A percentile compares a stretch with the other conserved stretches of the same genome.
Conservation (phyloP, 192 early-diverging fungal genomes). For the Entrophospora sp. region DNA sequence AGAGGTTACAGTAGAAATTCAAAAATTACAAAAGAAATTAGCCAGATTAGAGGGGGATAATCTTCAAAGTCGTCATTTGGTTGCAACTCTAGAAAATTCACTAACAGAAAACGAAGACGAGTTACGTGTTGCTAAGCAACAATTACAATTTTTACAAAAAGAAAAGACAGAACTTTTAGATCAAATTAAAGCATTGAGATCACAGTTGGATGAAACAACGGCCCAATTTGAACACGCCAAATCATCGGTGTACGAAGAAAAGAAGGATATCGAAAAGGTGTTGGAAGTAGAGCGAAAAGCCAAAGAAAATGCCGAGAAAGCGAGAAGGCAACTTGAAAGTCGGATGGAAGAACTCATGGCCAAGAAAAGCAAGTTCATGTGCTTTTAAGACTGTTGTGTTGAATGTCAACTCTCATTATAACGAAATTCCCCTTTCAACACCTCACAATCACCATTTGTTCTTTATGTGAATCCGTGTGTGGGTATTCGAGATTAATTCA, state of each 20-base stretch:
- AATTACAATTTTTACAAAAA: conserved; percentile 25
- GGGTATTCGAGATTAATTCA: neutral
- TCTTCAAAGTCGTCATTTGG: conserved; percentile 24
- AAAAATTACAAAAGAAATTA: conserved; percentile 27
- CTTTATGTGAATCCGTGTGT: too few species aligned
- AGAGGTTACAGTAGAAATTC: conserved; percentile 15
- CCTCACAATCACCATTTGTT: neutral
- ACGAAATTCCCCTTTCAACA: neutral
- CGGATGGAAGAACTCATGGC: conserved; percentile 50
- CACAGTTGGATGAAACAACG: conserved; percentile 29
- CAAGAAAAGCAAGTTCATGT: conserved; percentile 50
- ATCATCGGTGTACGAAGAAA: conserved; percentile 25
- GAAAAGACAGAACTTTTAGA: conserved; percentile 29
- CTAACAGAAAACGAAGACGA: conserved; percentile 35
- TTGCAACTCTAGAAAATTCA: conserved; percentile 31
- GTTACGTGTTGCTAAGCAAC: conserved; percentile 29
- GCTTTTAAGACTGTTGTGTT: conserved; percentile 32
- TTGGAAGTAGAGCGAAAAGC: conserved; percentile 37
- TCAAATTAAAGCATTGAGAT: conserved; percentile 30
- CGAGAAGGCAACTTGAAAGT: conserved; percentile 36
- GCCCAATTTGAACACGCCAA: conserved; percentile 18
- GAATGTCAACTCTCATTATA: conserved; percentile 4
- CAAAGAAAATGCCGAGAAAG: conserved; percentile 46
- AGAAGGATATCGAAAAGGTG: conserved; percentile 26
- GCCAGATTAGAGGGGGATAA: conserved; percentile 30